phyloP scores from a whole-genome alignment of 2,329 filamentous ascomycete species.

The Colletotrichum gloeosporioides region DNA sequence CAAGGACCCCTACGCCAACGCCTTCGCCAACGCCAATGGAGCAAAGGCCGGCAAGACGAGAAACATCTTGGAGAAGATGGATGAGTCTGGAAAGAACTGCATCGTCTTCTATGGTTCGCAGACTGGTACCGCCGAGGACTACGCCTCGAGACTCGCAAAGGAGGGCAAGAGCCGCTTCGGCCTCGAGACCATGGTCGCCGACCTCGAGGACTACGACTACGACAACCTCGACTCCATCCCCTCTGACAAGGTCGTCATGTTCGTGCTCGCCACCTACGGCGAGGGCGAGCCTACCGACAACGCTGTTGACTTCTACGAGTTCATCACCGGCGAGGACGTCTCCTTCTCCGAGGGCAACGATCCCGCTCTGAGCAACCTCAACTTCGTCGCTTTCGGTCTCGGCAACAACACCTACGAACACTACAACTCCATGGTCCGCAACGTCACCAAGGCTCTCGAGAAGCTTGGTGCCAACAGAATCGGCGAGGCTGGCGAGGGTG shows the following conservation, averaged over 20 bases:
- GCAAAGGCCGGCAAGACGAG: conserved; percentile 83
- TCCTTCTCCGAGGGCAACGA: conserved; percentile 79
- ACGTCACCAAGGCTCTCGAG: conserved; percentile 80
- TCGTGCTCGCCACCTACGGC: conserved; percentile 95
- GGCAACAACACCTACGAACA: conserved; percentile 99
- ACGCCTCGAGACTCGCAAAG: conserved; percentile 94
- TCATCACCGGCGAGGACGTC: conserved; percentile 82
- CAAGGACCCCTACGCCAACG: conserved; percentile 86
- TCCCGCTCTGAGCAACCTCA: conserved; percentile 79
- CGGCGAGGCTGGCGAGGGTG: conserved; percentile 89
- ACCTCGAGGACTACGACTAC: conserved; percentile 97
- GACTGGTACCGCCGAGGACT: conserved; percentile 97
- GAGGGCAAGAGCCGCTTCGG: conserved; percentile 97
- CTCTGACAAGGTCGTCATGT: conserved; percentile 90
- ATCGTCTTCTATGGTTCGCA: conserved; percentile 99
- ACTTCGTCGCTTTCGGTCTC: conserved; percentile 93
- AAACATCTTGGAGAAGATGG: conserved; percentile 95
- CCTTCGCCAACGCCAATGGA: conserved; percentile 72
- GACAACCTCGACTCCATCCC: conserved; percentile 91
- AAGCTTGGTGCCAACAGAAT: conserved; percentile 86
- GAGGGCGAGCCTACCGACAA: conserved; percentile 99
- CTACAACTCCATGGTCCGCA: conserved; percentile 98
- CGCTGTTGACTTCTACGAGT: conserved; percentile 98
- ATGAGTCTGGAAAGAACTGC: conserved; percentile 95
- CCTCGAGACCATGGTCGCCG: conserved; percentile 96